These are phyloP conservation scores for Daldinia childiae DNA, from an alignment of 495 filamentous ascomycete genomes.

Conservation along the genomic window DNA sequence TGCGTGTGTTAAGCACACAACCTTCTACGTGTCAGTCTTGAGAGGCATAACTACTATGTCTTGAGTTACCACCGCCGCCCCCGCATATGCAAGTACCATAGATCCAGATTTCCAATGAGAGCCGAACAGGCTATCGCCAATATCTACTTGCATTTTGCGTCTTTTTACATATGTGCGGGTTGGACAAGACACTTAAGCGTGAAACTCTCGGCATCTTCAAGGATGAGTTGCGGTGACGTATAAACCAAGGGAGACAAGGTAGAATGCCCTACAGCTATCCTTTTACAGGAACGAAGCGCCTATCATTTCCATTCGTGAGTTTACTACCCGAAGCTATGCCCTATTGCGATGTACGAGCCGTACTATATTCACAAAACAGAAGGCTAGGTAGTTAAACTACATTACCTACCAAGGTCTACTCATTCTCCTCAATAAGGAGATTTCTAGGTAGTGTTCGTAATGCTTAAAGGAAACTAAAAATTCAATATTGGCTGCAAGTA, in stretches of 20 bases:
- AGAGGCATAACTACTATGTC: conserved; percentile 36
- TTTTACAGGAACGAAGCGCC: conserved; percentile 1
- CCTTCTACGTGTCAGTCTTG: conserved; percentile 48
- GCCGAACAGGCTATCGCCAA: conserved; percentile 33
- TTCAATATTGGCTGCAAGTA: conserved; percentile 13
- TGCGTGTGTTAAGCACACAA: conserved; percentile 38
- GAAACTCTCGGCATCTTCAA: conserved; percentile 22
- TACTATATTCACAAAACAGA: conserved; percentile 7
- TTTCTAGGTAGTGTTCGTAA: conserved; percentile 2
- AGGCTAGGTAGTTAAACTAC: not conserved
- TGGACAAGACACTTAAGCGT: conserved; percentile 10
- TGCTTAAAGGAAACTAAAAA: conserved; percentile 6
- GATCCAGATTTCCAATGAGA: conserved; percentile 42
- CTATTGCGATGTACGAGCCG: conserved; percentile 25
- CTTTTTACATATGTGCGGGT: conserved; percentile 22
- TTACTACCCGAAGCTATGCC: conserved; percentile 29
- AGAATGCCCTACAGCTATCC: conserved; percentile 28
- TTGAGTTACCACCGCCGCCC: conserved; percentile 33
- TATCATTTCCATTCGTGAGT: conserved; percentile 31
- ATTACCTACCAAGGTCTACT: not conserved
- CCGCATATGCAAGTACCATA: conserved; percentile 42
- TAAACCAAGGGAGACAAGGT: conserved; percentile 5
- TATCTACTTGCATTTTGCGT: conserved; percentile 32
- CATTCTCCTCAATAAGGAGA: not conserved
- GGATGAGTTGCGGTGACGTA: conserved; percentile 26